These are phyloP conservation scores for Vitellaria paradoxa DNA, from an alignment of 179 eudicot genomes.

Conservation along the genomic window DNA sequence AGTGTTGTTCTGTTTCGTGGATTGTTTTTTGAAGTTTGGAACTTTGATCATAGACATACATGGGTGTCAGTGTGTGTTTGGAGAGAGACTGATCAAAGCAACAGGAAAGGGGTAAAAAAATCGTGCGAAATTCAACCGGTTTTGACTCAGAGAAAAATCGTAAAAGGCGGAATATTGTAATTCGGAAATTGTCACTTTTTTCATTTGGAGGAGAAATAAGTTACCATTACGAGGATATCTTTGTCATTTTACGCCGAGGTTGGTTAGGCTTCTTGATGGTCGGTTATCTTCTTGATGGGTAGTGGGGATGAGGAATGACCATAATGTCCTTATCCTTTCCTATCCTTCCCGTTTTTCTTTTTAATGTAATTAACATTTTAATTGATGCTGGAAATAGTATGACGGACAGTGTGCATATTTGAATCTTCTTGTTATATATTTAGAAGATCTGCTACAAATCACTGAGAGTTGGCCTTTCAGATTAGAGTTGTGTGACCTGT, in stretches of 20 bases:
- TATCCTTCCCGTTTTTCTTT: neutral
- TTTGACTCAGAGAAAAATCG: neutral
- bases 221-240: constrained; percentile 26
- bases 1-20: neutral
- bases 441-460: no score
- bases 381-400: neutral
- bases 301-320: constrained; percentile 26
- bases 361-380: neutral
- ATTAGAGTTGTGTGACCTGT: neutral
- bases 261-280: constrained; percentile 22
- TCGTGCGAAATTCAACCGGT: neutral
- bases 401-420: neutral
- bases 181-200: neutral
- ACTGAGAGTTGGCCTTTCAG: neutral
- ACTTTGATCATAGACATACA: neutral
- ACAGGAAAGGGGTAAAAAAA: neutral
- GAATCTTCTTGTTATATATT: neutral
- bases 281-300: constrained; percentile 26
- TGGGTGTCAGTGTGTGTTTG: neutral
- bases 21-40: neutral
- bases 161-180: neutral
- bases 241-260: constrained; percentile 25
- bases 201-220: neutral
- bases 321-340: constrained; percentile 16
- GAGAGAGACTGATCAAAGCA: neutral